Evolutionary conservation across 345 rosid genomes (phyloP).

Genomic region (Eucalyptus melliodora): DNA sequence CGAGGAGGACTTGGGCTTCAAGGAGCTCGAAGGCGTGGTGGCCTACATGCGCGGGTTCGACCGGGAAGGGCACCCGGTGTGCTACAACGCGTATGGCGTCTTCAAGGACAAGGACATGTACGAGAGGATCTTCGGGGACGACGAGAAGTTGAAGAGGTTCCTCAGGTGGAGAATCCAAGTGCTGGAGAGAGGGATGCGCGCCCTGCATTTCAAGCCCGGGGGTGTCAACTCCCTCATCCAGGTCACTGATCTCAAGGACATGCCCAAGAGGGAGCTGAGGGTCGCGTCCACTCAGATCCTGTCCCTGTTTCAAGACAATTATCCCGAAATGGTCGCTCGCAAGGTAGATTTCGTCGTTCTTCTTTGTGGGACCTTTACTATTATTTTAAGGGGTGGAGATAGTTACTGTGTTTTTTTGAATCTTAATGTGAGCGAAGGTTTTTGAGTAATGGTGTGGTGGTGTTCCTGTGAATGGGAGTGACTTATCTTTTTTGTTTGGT

Average conservation of each 20-base stretch:
- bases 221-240: slow-evolving; percentile 89
- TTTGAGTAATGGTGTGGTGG: not conserved
- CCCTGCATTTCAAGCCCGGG: slow-evolving; percentile 84
- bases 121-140: slow-evolving; percentile 83
- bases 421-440: not conserved
- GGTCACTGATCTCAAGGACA: slow-evolving; percentile 90
- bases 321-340: slow-evolving; percentile 98
- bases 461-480: not conserved
- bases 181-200: slow-evolving; percentile 69
- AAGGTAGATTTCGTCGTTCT: slow-evolving; percentile 34
- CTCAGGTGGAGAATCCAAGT: slow-evolving; percentile 94
- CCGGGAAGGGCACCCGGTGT: slow-evolving; percentile 81
- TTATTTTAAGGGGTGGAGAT: not conserved
- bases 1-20: slow-evolving; percentile 79
- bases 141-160: slow-evolving; percentile 70
- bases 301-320: slow-evolving; percentile 91
- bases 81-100: slow-evolving; percentile 89
- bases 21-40: slow-evolving; percentile 78
- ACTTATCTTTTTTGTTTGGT: not conserved
- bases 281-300: slow-evolving; percentile 85
- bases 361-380: not conserved
- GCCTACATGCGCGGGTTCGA: slow-evolving; percentile 91
- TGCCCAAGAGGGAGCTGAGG: slow-evolving; percentile 94
- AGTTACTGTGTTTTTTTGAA: not conserved
- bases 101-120: slow-evolving; percentile 75